A percentile compares a stretch with the other conserved stretches of the same genome.
Evolutionary conservation across 495 filamentous ascomycete genomes (phyloP).

Genomic region (Hypoxylon fragiforme): DNA sequence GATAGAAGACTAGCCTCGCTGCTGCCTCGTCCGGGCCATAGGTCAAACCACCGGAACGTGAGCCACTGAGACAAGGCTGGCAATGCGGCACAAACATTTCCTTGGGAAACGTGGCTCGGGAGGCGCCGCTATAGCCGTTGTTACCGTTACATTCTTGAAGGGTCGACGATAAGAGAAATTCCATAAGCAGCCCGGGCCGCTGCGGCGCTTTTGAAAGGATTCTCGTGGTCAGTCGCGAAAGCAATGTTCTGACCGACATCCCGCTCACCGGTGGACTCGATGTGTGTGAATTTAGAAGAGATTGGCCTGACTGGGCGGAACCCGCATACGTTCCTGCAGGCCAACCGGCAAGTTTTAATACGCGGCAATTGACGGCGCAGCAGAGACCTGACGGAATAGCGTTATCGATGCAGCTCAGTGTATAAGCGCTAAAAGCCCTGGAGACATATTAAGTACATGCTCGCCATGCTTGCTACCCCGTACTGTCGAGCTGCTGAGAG

Average conservation of each 20-base stretch:
- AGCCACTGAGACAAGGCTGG: slow-evolving; percentile 24
- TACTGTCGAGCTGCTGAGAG: background rate
- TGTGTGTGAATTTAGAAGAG: slow-evolving; percentile 26
- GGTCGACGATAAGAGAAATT: slow-evolving; percentile 15
- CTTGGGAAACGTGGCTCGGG: slow-evolving; percentile 8
- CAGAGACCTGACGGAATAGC: slow-evolving; percentile 4
- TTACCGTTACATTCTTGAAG: slow-evolving; percentile 16
- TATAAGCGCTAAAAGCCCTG: slow-evolving; percentile 7
- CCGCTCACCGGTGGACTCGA: slow-evolving; percentile 30
- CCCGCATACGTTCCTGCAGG: slow-evolving; percentile 32
- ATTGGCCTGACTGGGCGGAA: slow-evolving; percentile 25
- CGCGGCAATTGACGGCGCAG: slow-evolving; percentile 34
- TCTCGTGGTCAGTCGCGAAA: slow-evolving; percentile 31
- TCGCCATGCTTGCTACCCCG: background rate
- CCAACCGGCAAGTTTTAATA: slow-evolving; percentile 20
- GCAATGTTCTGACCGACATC: slow-evolving; percentile 19
- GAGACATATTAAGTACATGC: slow-evolving; percentile 1
- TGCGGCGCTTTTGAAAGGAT: slow-evolving; percentile 26
- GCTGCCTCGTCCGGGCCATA: slow-evolving; percentile 25
- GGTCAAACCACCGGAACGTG: slow-evolving; percentile 10
- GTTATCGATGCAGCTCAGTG: slow-evolving; percentile 30
- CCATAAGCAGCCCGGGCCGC: slow-evolving; percentile 25
- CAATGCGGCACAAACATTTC: slow-evolving; percentile 9
- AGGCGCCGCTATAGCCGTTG: slow-evolving; percentile 19
- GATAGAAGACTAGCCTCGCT: no score